Evolutionary conservation across 163 green algal genomes (phyloP).

Genomic region (Chlamydomonas reinhardtii): DNA sequence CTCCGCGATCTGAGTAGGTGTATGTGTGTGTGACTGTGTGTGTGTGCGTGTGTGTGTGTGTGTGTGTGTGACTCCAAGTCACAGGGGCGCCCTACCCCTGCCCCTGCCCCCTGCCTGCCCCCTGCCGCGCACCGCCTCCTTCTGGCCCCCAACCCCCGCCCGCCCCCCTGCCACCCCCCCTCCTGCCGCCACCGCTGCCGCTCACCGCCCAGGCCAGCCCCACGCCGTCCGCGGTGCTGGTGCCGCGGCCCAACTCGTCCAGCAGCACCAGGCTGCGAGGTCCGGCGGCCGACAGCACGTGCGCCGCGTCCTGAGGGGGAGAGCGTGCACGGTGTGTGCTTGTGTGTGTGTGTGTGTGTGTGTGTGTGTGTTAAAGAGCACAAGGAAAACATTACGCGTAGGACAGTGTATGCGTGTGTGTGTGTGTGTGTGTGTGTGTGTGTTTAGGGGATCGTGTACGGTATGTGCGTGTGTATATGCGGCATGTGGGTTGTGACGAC

Average conservation of each 20-base stretch:
- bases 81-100: too few relatives aligned
- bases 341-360: too few relatives aligned
- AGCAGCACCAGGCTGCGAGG: constrained; percentile 87
- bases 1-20: constrained; percentile 39
- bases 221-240: constrained; percentile 79
- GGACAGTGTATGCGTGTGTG: too few relatives aligned
- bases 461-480: neutral
- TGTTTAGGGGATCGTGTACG: neutral
- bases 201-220: constrained; percentile 79
- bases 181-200: neutral
- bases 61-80: too few relatives aligned
- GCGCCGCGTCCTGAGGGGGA: constrained; percentile 75
- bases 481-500: neutral
- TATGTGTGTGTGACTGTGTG: too few relatives aligned
- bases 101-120: too few relatives aligned
- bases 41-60: too few relatives aligned
- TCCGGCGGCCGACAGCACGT: constrained; percentile 65
- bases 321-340: neutral
- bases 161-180: neutral
- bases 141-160: too few relatives aligned
- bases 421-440: too few relatives aligned
- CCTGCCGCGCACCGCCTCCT: too few relatives aligned
- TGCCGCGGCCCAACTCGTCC: constrained; percentile 90
- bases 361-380: neutral
- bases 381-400: too few relatives aligned